Conservation (phyloP, 768 basidiomycete genomes). For the Pleurotus salmoneostramineus region DNA sequence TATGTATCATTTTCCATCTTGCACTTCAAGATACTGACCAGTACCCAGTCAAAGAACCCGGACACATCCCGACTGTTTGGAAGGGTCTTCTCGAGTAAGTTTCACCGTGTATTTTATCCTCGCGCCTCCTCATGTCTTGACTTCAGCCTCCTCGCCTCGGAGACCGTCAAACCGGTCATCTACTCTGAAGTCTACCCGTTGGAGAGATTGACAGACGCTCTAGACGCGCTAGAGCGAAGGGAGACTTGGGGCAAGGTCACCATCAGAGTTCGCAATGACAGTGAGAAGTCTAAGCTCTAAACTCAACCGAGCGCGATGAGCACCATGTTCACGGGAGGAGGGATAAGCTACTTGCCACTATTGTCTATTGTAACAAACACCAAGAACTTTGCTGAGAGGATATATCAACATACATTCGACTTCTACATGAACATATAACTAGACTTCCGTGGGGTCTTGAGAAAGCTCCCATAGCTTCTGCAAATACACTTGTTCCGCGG, state of each 20-base stretch:
- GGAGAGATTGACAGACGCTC: conserved; percentile 60
- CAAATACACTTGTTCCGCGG: conserved; percentile 31
- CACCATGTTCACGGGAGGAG: not conserved
- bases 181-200: conserved; percentile 71
- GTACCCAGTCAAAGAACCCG: conserved; percentile 57
- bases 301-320: conserved; percentile 11
- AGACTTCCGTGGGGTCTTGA: not conserved
- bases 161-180: conserved; percentile 61
- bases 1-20: conserved; percentile 28
- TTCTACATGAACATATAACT: not conserved
- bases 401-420: not conserved
- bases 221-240: conserved; percentile 72
- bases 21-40: not conserved
- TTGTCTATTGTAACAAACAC: not conserved
- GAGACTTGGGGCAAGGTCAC: conserved; percentile 94
- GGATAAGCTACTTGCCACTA: not conserved
- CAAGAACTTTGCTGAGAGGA: not conserved
- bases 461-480: conserved; percentile 32
- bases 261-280: conserved; percentile 57
- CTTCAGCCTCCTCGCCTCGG: conserved; percentile 64
- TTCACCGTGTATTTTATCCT: not conserved
- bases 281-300: conserved; percentile 39
- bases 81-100: conserved; percentile 60
- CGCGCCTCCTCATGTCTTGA: conserved; percentile 1
- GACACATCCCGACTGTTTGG: conserved; percentile 68